Evolutionary conservation across 1,139 yeast species (phyloP).

Genomic region (Candida glucosophila): DNA sequence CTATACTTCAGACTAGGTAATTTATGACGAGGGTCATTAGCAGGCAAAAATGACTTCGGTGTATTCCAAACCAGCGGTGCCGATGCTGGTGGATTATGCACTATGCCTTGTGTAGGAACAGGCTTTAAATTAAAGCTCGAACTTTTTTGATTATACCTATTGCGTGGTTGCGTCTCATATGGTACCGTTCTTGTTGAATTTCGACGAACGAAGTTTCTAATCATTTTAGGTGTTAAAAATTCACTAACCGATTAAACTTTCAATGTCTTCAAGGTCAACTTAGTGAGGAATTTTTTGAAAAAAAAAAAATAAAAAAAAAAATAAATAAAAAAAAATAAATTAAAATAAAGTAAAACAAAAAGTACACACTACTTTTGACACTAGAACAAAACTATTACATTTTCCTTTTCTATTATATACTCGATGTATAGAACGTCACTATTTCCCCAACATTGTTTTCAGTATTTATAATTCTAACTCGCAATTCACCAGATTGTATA

Average conservation of each 20-base stretch:
- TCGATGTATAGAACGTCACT: no score
- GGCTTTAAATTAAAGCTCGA: slow-evolving; percentile 40
- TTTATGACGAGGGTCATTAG: slow-evolving; percentile 46
- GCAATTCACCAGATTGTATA: no score
- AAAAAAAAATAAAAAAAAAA: no score
- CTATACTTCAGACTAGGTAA: slow-evolving; percentile 16
- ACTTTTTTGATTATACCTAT: slow-evolving; percentile 28
- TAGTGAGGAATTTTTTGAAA: not conserved
- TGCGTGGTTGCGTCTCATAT: slow-evolving; percentile 27
- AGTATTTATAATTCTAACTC: no score
- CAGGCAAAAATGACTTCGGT: slow-evolving; percentile 68
- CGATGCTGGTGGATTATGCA: slow-evolving; percentile 31
- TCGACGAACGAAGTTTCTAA: slow-evolving; percentile 8
- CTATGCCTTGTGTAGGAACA: slow-evolving; percentile 27
- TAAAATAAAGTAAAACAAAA: no score
- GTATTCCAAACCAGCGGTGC: slow-evolving; percentile 35
- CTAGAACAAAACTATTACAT: no score
- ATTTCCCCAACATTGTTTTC: no score
- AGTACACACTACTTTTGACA: no score
- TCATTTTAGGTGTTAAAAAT: slow-evolving; percentile 3
- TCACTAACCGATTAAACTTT: slow-evolving; percentile 2
- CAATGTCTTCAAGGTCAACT: slow-evolving; percentile 2
- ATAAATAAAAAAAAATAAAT: no score
- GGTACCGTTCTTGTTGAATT: slow-evolving; percentile 13
- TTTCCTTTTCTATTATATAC: no score